Percentiles rank a stretch among this genome's conserved stretches.
Evolutionary conservation across 2,329 filamentous ascomycete genomes (phyloP).

Genomic region (Byssoonygena ceratinophila): DNA sequence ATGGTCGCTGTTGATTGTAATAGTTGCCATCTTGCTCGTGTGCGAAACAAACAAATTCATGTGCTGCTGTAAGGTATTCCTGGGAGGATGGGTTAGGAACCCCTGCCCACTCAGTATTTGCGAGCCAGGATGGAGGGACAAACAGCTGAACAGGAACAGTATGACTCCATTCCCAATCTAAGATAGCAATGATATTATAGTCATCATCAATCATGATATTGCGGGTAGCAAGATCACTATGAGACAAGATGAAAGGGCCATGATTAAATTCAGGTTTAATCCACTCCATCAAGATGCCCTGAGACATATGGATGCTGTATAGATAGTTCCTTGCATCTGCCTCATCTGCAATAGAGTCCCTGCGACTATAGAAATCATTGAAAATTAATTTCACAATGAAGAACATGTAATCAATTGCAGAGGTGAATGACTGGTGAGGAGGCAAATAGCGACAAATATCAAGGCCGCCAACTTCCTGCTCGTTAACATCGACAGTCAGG

Average conservation of each 20-base stretch:
- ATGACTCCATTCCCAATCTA: conserved; percentile 12
- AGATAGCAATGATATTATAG: conserved; percentile 2
- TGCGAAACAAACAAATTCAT: not conserved
- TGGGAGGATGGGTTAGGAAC: too few species aligned
- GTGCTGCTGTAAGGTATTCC: not conserved
- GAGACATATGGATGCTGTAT: conserved; percentile 7
- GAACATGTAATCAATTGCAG: conserved; percentile 9
- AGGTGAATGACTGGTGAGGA: not conserved
- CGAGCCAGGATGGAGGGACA: conserved; percentile 7
- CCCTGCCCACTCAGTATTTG: not conserved
- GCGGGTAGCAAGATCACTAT: conserved; percentile 11
- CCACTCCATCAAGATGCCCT: conserved; percentile 1
- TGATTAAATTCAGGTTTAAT: conserved; percentile 9
- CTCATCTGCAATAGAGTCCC: conserved; percentile 6
- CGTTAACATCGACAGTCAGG: conserved; percentile 3
- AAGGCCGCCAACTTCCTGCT: conserved; percentile 7
- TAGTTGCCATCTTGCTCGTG: not conserved
- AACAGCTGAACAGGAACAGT: conserved; percentile 11
- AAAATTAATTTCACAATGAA: conserved; percentile 4
- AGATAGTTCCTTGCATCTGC: conserved; percentile 12
- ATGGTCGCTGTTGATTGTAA: not conserved
- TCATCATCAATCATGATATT: conserved; percentile 13
- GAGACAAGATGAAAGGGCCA: conserved; percentile 12
- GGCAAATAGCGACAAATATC: not conserved
- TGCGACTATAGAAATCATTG: conserved; percentile 10